Conservation (phyloP, 495 filamentous ascomycete genomes). For the Choiromyces venosus region DNA sequence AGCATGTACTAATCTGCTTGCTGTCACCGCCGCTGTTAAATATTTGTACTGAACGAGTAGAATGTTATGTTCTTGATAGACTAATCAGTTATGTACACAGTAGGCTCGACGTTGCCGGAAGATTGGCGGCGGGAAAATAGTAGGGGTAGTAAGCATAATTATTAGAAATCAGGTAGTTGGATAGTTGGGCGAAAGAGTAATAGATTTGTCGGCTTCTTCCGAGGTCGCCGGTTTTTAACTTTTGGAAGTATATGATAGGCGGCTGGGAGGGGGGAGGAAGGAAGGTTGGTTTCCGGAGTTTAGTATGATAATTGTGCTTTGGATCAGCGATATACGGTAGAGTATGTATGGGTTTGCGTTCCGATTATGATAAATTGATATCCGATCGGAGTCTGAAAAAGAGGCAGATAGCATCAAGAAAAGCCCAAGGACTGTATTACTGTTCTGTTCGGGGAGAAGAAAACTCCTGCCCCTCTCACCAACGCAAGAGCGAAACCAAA, state of each 20-base stretch:
- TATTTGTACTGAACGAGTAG: too few species aligned
- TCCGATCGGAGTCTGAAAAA: background rate
- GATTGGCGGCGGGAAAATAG: too few species aligned
- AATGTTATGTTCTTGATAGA: too few species aligned
- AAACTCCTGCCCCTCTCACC: background rate
- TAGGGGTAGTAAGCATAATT: background rate
- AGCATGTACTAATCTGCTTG: too few species aligned
- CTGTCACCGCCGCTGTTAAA: conserved; percentile 26
- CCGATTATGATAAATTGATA: background rate
- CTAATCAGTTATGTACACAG: too few species aligned
- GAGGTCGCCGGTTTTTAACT: background rate
- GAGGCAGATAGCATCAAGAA: background rate
- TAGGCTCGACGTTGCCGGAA: background rate
- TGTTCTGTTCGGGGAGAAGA: background rate
- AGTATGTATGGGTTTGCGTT: background rate
- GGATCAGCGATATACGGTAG: background rate
- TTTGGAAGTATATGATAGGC: background rate
- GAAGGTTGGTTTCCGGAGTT: background rate
- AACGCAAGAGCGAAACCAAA: background rate
- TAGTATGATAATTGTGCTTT: background rate
- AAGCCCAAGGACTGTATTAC: background rate
- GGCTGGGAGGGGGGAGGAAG: background rate
- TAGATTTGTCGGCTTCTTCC: background rate
- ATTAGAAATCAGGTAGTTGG: too few species aligned
- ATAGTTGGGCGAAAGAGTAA: background rate